Conservation (phyloP, 306 rosid genomes). For the Rosa multiflora region DNA sequence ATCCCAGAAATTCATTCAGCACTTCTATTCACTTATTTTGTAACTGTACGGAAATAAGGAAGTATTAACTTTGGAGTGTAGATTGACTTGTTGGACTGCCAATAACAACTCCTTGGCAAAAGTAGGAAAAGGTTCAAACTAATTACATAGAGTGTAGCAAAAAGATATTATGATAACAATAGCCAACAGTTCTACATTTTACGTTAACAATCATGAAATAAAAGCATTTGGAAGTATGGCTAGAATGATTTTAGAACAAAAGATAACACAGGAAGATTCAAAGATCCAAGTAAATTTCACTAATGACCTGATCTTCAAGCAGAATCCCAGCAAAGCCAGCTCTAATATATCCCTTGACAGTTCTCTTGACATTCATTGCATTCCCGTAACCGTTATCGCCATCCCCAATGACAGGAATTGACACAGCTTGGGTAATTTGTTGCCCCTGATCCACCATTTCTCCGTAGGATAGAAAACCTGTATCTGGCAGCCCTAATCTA, state of each 20-base stretch:
- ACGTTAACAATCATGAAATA: background rate
- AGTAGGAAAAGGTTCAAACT: background rate
- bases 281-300: background rate
- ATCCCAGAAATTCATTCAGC: background rate
- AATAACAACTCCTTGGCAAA: background rate
- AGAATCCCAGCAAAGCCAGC: conserved; percentile 88
- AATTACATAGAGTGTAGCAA: background rate
- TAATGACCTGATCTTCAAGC: conserved; percentile 82
- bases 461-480: conserved; percentile 79
- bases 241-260: background rate
- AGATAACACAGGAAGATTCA: background rate
- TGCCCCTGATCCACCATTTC: conserved; percentile 83
- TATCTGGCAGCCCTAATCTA: conserved; percentile 78
- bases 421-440: conserved; percentile 62
- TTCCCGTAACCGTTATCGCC: conserved; percentile 91
- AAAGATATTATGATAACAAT: background rate
- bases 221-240: background rate
- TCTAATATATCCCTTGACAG: conserved; percentile 68
- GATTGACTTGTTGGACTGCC: background rate
- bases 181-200: background rate
- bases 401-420: conserved; percentile 84
- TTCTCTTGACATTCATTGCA: conserved; percentile 87
- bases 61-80: background rate
- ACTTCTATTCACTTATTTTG: background rate
- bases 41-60: background rate